phyloP scores from a whole-genome alignment of 2,329 filamentous ascomycete genomes.

The Trichoderma lentiforme region DNA sequence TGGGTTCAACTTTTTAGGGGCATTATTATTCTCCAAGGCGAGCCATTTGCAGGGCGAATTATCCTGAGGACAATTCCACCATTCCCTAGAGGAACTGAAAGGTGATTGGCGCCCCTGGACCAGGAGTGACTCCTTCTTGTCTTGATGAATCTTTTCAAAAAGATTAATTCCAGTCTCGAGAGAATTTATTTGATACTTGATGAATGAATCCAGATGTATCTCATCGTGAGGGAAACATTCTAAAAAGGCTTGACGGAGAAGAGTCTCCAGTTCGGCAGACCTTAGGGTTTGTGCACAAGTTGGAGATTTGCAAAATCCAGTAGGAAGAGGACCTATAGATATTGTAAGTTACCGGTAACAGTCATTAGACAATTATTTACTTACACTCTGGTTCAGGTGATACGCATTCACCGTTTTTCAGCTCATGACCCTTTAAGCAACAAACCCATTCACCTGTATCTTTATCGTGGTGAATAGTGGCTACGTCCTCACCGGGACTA shows the following conservation, averaged over 20 bases:
- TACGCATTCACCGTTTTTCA: not conserved
- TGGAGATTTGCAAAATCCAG: not conserved
- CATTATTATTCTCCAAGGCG: not conserved
- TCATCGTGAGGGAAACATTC: not conserved
- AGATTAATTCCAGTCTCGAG: not conserved
- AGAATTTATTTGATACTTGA: not conserved
- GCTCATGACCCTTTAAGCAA: not conserved
- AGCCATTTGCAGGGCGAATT: conserved; percentile 6
- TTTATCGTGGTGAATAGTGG: not conserved
- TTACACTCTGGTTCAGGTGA: not conserved
- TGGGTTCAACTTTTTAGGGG: not conserved
- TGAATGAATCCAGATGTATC: not conserved
- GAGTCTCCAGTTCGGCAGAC: not conserved
- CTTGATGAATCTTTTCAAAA: not conserved
- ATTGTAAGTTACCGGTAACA: not conserved
- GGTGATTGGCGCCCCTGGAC: not conserved
- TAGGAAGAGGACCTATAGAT: not conserved
- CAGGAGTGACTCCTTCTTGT: not conserved
- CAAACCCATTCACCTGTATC: conserved; percentile 1
- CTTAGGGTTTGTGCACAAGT: not conserved
- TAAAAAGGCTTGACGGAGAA: not conserved
- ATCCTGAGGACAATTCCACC: not conserved
- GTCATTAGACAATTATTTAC: not conserved
- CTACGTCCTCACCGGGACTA: not conserved
- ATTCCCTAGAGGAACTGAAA: not conserved